A percentile compares a stretch with the other conserved stretches of the same genome.
phyloP scores from a whole-genome alignment of 495 filamentous ascomycete species.

The Penicilliopsis zonata region DNA sequence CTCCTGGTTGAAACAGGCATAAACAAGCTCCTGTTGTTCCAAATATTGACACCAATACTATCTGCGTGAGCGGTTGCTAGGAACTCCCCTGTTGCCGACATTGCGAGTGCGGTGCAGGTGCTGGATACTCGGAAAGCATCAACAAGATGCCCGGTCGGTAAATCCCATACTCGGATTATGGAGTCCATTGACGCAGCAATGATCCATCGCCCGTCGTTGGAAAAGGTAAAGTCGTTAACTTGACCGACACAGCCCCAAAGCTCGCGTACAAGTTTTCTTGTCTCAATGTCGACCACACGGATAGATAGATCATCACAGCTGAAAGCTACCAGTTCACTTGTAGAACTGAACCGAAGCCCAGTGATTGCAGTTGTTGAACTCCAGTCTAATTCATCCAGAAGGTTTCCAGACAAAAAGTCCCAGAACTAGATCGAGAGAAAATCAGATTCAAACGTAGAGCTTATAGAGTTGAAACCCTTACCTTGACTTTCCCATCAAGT shows the following conservation, averaged over 20 bases:
- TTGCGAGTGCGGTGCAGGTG: slow-evolving; percentile 70
- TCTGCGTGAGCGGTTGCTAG: slow-evolving; percentile 80
- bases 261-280: slow-evolving; percentile 79
- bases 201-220: slow-evolving; percentile 88
- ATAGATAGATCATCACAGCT: slow-evolving; percentile 84
- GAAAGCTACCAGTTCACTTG: slow-evolving; percentile 78
- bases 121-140: slow-evolving; percentile 69
- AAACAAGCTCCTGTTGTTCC: slow-evolving; percentile 88
- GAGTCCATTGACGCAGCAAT: slow-evolving; percentile 77
- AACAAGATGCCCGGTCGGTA: slow-evolving; percentile 89
- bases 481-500: slow-evolving; percentile 85
- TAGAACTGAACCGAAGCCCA: slow-evolving; percentile 64
- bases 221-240: slow-evolving; percentile 83
- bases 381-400: slow-evolving; percentile 79
- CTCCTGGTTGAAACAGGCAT: slow-evolving; percentile 72
- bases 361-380: slow-evolving; percentile 62
- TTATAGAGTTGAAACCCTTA: slow-evolving; percentile 6
- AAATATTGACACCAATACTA: slow-evolving; percentile 78
- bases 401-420: slow-evolving; percentile 71
- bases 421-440: slow-evolving; percentile 50
- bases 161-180: slow-evolving; percentile 80
- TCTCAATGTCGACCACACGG: slow-evolving; percentile 81
- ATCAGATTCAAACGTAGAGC: slow-evolving; percentile 3
- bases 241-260: slow-evolving; percentile 77
- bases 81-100: slow-evolving; percentile 84